Conservation (phyloP, 1,284 basidiomycete species). For the Calocybe gambosa region DNA sequence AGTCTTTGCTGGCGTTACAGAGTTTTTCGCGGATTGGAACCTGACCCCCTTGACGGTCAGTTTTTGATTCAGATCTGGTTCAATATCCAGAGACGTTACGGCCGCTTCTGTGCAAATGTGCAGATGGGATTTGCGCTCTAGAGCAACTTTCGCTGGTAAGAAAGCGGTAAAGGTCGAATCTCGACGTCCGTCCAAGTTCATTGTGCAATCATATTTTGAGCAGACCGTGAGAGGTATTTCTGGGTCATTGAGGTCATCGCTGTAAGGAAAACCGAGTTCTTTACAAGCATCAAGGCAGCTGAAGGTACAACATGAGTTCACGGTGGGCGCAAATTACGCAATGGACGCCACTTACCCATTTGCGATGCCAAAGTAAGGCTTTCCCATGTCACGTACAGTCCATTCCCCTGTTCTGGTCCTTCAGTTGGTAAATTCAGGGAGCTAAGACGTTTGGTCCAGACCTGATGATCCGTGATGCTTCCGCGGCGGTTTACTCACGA, state of each 20-base stretch:
- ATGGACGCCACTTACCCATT: neutral
- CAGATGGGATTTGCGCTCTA: conserved; percentile 5
- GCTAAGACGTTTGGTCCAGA: conserved; percentile 1
- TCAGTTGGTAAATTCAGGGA: neutral
- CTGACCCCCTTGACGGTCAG: conserved; percentile 9
- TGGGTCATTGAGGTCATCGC: conserved; percentile 4
- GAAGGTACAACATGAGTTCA: neutral
- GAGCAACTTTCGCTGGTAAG: neutral
- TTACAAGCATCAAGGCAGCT: conserved; percentile 8
- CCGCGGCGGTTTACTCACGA: conserved; percentile 1
- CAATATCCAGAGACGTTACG: conserved; percentile 9
- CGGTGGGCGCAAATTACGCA: neutral
- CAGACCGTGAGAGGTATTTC: conserved; percentile 1
- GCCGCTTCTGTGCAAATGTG: conserved; percentile 10
- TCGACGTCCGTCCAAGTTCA: conserved; percentile 4
- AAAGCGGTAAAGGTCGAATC: conserved; percentile 8
- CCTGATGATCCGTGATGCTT: conserved; percentile 17
- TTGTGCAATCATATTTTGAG: conserved; percentile 4
- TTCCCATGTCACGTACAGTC: conserved; percentile 8
- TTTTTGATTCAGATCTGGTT: neutral
- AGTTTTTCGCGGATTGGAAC: conserved; percentile 4
- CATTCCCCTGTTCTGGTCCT: conserved; percentile 6
- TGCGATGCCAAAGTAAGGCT: conserved; percentile 3
- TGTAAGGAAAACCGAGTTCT: conserved; percentile 5
- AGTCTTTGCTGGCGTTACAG: neutral